Conservation (phyloP, 1,284 basidiomycete genomes). For the Wolfiporia cocos region DNA sequence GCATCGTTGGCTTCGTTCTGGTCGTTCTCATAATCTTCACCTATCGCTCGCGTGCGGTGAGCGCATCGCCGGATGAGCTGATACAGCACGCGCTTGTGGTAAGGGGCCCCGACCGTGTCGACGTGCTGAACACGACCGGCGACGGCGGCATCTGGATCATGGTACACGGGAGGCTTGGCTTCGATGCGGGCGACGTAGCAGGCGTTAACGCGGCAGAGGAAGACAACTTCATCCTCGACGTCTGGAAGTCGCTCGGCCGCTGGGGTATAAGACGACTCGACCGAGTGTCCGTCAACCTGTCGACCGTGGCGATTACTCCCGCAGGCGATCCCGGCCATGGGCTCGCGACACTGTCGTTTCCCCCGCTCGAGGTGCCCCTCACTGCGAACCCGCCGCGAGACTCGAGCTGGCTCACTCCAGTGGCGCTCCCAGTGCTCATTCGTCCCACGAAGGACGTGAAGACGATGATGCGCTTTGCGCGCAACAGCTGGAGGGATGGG, state of each 20-base stretch:
- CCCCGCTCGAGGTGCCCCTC: slow-evolving; percentile 49
- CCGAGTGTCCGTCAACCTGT: slow-evolving; percentile 48
- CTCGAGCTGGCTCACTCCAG: slow-evolving; percentile 49
- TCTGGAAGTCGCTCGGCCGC: slow-evolving; percentile 62
- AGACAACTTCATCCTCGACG: slow-evolving; percentile 33
- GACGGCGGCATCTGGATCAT: slow-evolving; percentile 54
- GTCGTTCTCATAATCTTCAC: slow-evolving; percentile 52
- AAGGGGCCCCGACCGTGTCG: slow-evolving; percentile 51
- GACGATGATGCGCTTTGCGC: slow-evolving; percentile 43
- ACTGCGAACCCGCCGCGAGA: slow-evolving; percentile 51
- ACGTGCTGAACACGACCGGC: slow-evolving; percentile 55
- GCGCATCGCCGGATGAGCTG: slow-evolving; percentile 51
- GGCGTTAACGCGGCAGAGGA: slow-evolving; percentile 42
- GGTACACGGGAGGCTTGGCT: slow-evolving; percentile 49
- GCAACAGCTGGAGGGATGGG: slow-evolving; percentile 54
- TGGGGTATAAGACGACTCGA: slow-evolving; percentile 55
- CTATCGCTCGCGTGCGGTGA: slow-evolving; percentile 50
- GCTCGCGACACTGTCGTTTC: slow-evolving; percentile 41
- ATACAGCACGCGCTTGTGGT: slow-evolving; percentile 50
- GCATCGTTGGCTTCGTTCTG: slow-evolving; percentile 36
- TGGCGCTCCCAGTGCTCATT: slow-evolving; percentile 48
- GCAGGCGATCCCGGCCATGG: slow-evolving; percentile 30
- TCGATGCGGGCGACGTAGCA: slow-evolving; percentile 58
- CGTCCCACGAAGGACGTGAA: slow-evolving; percentile 48
- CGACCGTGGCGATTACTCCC: slow-evolving; percentile 41